Evolutionary conservation across 169 alveolate species (phyloP).

Genomic region (Cryptosporidium felis): DNA sequence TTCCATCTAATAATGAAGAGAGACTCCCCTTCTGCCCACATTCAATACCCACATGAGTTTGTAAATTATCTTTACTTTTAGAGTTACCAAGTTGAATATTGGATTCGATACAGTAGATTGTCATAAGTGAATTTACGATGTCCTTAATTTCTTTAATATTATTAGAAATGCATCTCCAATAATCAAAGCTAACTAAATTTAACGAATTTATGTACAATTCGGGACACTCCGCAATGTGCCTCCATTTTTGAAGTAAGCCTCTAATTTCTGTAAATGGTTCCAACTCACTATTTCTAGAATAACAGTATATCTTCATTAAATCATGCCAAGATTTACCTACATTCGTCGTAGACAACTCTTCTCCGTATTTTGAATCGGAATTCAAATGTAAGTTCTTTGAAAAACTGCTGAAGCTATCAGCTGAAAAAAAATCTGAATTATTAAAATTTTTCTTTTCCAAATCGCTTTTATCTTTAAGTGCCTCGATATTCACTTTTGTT

Average conservation of each 20-base stretch:
- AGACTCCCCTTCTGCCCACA: too few species aligned
- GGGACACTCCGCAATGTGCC: constrained; percentile 26
- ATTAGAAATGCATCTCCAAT: constrained; percentile 12
- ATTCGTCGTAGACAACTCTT: too few species aligned
- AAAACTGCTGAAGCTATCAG: too few species aligned
- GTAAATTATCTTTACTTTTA: background rate
- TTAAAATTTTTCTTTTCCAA: too few species aligned
- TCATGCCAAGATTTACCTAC: background rate
- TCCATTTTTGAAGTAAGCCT: constrained; percentile 21
- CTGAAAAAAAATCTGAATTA: too few species aligned
- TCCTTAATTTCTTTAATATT: background rate
- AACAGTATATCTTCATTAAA: background rate
- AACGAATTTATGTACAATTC: constrained; percentile 27
- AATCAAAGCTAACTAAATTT: constrained; percentile 5
- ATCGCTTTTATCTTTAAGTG: too few species aligned
- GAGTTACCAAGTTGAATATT: background rate
- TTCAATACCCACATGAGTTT: too few species aligned
- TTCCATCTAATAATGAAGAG: too few species aligned
- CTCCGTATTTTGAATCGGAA: too few species aligned
- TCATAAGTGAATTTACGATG: background rate
- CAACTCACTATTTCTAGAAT: background rate
- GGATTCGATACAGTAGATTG: constrained; percentile 3
- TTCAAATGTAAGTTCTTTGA: too few species aligned
- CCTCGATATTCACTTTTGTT: too few species aligned
- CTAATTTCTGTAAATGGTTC: constrained; percentile 36